phyloP scores from a whole-genome alignment of 2,329 filamentous ascomycete species.

The Colletotrichum coccodes region DNA sequence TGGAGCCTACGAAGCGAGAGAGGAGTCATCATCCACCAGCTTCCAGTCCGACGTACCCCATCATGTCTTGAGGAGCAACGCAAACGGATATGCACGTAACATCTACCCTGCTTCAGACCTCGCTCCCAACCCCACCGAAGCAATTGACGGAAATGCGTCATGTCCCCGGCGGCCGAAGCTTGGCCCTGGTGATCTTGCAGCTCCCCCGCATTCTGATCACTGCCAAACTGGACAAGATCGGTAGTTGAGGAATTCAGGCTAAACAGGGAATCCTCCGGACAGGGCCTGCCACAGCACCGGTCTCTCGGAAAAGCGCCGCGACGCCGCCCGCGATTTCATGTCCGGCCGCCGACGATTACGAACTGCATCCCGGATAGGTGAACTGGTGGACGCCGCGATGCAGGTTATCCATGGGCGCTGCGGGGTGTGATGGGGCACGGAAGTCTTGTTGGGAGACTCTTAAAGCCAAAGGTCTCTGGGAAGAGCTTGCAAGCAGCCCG shows the following conservation, averaged over 20 bases:
- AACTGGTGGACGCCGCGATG: neutral
- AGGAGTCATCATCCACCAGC: neutral
- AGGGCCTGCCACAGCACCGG: neutral
- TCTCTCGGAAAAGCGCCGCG: slow-evolving; percentile 19
- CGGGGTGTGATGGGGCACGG: too few relatives aligned
- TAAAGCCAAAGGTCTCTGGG: too few relatives aligned
- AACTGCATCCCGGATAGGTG: rapidly evolving
- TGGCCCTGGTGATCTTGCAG: neutral
- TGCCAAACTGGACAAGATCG: neutral
- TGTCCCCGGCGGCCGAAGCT: neutral
- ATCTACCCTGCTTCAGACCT: neutral
- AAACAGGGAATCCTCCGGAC: neutral
- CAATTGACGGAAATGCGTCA: neutral
- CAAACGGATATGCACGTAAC: slow-evolving; percentile 8
- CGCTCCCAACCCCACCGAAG: neutral
- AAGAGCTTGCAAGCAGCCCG: too few relatives aligned
- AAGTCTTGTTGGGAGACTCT: too few relatives aligned
- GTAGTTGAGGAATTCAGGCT: slow-evolving; percentile 15
- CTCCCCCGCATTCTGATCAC: slow-evolving; percentile 1
- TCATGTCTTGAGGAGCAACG: neutral
- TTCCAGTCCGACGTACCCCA: too few relatives aligned
- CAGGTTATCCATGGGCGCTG: neutral
- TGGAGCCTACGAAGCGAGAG: neutral
- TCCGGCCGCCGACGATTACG: neutral
- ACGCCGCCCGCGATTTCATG: neutral